phyloP scores from a whole-genome alignment of 169 alveolate species.

The Blepharisma undulans region DNA sequence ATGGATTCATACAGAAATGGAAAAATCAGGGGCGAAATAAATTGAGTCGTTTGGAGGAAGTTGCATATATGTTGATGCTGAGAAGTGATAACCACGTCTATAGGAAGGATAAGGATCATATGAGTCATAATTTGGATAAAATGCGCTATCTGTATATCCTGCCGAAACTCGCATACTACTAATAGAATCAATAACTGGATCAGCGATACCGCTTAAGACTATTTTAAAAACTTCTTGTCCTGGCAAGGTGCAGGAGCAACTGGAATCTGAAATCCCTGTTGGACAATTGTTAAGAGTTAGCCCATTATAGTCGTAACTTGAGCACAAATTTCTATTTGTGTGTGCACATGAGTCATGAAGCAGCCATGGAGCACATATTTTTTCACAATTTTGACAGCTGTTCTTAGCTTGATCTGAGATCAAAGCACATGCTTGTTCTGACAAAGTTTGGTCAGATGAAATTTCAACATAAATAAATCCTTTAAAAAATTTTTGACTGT shows the following conservation, averaged over 20 bases:
- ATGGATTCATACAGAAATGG: background rate
- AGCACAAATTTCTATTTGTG: background rate
- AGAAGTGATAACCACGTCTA: background rate
- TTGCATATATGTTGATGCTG: background rate
- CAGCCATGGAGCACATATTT: background rate
- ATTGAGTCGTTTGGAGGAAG: background rate
- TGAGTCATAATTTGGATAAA: background rate
- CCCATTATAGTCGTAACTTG: background rate
- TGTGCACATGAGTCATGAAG: background rate
- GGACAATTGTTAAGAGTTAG: background rate
- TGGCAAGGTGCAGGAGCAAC: background rate
- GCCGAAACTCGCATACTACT: background rate
- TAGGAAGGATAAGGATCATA: background rate
- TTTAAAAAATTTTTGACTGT: background rate
- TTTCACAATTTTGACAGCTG: background rate
- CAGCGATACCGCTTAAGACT: background rate
- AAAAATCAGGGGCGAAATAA: background rate
- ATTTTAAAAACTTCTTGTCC: background rate
- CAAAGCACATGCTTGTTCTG: background rate
- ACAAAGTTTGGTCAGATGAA: background rate
- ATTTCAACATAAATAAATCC: background rate
- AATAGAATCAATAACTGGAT: background rate
- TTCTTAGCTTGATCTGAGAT: background rate
- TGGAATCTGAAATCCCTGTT: no score
- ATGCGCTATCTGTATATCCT: background rate